These are phyloP conservation scores for Phalaenopsis hybrid DNA, from an alignment of 116 monocot species.

Conservation along the genomic window DNA sequence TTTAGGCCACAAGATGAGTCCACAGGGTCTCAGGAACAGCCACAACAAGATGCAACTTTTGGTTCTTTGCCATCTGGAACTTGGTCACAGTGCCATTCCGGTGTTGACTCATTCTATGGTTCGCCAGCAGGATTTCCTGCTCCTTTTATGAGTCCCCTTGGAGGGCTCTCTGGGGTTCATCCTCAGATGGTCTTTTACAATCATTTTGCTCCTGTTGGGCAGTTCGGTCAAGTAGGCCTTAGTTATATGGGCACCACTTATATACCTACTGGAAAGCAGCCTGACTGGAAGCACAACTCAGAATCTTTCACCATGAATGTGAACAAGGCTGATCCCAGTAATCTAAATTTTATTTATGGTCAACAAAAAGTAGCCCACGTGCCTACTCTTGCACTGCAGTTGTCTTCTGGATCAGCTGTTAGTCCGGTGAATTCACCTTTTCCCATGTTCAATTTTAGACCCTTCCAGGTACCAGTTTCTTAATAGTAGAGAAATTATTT, in stretches of 20 bases:
- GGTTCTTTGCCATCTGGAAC: conserved; percentile 52
- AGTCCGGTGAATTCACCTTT: conserved; percentile 61
- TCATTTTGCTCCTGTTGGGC: conserved; percentile 85
- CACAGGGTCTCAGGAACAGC: conserved; percentile 36
- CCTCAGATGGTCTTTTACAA: conserved; percentile 97
- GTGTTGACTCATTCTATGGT: conserved; percentile 78
- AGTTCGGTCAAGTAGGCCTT: conserved; percentile 75
- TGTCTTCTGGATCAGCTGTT: conserved; percentile 60
- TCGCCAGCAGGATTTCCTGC: conserved; percentile 71
- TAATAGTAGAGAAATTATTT: not conserved
- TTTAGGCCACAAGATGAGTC: conserved; percentile 67
- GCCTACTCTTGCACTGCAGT: conserved; percentile 49
- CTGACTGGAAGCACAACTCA: conserved; percentile 83
- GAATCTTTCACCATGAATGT: conserved; percentile 26
- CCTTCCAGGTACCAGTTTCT: conserved; percentile 61
- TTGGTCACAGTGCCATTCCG: conserved; percentile 68
- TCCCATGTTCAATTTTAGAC: conserved; percentile 68
- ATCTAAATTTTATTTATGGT: conserved; percentile 31
- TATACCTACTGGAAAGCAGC: conserved; percentile 84
- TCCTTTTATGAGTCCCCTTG: conserved; percentile 71
- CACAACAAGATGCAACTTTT: conserved; percentile 34
- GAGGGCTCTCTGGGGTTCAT: conserved; percentile 75
- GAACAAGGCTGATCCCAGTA: conserved; percentile 40
- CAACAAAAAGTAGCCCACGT: conserved; percentile 35
- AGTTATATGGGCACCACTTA: conserved; percentile 84